These are phyloP conservation scores for Leptodermis oblonga DNA, from an alignment of 257 asterid species.

Conservation along the genomic window DNA sequence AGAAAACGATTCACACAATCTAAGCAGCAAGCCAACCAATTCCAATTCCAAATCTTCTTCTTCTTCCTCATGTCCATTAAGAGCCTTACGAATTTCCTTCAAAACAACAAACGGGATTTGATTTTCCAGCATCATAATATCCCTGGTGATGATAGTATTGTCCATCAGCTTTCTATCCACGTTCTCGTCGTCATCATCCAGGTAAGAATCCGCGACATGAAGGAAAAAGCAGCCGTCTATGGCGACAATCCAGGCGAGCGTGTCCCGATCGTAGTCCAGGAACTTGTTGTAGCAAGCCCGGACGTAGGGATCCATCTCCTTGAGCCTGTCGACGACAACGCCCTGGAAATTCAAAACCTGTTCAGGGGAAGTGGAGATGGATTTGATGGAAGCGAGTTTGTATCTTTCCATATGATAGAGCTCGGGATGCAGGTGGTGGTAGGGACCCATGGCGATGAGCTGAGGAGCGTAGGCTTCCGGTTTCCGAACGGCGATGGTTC, in stretches of 20 bases:
- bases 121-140: constrained; percentile 41
- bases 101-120: constrained; percentile 32
- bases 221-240: constrained; percentile 42
- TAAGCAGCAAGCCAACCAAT: constrained; percentile 1
- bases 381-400: constrained; percentile 31
- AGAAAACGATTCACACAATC: constrained; percentile 23
- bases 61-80: neutral
- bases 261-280: constrained; percentile 31
- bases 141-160: constrained; percentile 19
- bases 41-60: neutral
- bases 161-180: constrained; percentile 12
- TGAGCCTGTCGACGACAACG: constrained; percentile 22
- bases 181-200: neutral
- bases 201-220: constrained; percentile 11
- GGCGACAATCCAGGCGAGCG: constrained; percentile 39
- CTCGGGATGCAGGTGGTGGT: constrained; percentile 41
- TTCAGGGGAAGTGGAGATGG: constrained; percentile 11
- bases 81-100: constrained; percentile 16
- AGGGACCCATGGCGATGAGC: constrained; percentile 37
- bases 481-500: constrained; percentile 19
- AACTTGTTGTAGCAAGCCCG: constrained; percentile 38
- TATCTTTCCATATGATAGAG: constrained; percentile 35
- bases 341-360: constrained; percentile 17
- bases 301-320: constrained; percentile 21
- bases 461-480: constrained; percentile 46